Percentiles rank a stretch among this genome's conserved stretches.
Conservation (phyloP, 768 basidiomycete species). For the Ramaria sp. region DNA sequence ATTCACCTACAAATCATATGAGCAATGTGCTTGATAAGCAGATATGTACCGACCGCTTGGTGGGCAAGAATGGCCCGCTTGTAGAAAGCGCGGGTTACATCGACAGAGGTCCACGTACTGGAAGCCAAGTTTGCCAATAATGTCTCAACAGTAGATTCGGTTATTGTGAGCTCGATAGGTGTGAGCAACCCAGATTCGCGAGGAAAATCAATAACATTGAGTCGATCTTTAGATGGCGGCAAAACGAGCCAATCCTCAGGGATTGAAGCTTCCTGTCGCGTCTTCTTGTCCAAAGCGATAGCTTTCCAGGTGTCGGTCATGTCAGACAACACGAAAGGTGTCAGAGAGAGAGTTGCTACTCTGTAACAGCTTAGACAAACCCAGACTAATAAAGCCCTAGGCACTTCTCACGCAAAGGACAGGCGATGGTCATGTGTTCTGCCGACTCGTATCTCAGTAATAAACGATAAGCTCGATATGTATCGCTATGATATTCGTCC, state of each 20-base stretch:
- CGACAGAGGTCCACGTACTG: slow-evolving; percentile 49
- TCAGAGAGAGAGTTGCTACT: not conserved
- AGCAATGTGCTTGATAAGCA: not conserved
- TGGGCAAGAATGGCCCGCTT: slow-evolving; percentile 76
- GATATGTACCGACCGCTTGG: slow-evolving; percentile 44
- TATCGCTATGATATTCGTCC: no score
- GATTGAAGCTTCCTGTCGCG: slow-evolving; percentile 41
- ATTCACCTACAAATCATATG: slow-evolving; percentile 45
- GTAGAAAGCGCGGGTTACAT: slow-evolving; percentile 62
- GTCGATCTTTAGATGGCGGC: slow-evolving; percentile 34
- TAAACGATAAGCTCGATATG: no score
- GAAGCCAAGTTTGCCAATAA: slow-evolving; percentile 45
- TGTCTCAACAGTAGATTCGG: slow-evolving; percentile 36
- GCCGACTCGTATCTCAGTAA: no score
- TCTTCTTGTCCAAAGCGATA: slow-evolving; percentile 43
- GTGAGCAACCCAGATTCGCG: slow-evolving; percentile 47
- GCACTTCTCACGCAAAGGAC: no score
- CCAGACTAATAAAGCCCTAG: not conserved
- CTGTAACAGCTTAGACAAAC: no score
- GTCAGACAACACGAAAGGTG: not conserved
- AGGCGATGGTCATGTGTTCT: no score
- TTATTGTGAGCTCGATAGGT: slow-evolving; percentile 48
- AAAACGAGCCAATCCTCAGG: slow-evolving; percentile 56
- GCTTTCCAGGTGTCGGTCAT: slow-evolving; percentile 37
- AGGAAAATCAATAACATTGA: slow-evolving; percentile 47